Base-by-base conservation (phyloP, 2,329 filamentous ascomycete genomes). In the Dothiorella sarmentorum region DNA sequence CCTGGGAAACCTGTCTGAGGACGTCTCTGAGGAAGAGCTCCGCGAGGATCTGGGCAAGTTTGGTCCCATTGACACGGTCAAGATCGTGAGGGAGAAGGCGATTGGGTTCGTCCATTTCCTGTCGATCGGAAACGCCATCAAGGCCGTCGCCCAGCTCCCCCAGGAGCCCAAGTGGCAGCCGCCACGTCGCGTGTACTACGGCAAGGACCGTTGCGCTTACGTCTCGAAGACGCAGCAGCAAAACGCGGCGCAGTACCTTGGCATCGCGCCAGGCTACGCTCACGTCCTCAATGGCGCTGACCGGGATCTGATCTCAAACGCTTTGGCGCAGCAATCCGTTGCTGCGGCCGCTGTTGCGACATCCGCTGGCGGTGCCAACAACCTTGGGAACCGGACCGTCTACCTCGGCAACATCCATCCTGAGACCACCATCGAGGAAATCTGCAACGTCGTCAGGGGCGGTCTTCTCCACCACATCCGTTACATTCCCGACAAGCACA, bases 201-300 rank as follows among this genome's bases (percentile, higher is more conserved):
- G 94, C 75, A 99, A 99, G 80, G 94, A 99, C 73, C 86, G 94
- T 62, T 99, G 94, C 70, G 94, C 94, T 17, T 99, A 99, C 69
- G 93, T 99, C 55, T 99, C 94, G 61, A 99, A 99, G 83, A 99
- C 94, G 0, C 94, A 99, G 77, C 94, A 99, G 78, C 94, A 99
- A 76, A 99, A 99, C 68, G 94, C 94, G 7, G 94, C 94, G 31
- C 94, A 99, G 76, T 99, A 97, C 73, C 83, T 99, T 22, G 94
- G 94, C 58, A 99, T 99, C 68, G 91, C 94, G 18, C 94, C 94
- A 35, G 93, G 93, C 26, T 97, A 97, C 69, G 92, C 94, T 18
- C 92, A 97, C 73, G 93, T 97, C 74, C 82, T 99, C 64, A 97
- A 96, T 67, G 92, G 91, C 51, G 93, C 93, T 56, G 94, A 99